These are phyloP conservation scores for Arabis hirsuta DNA, from an alignment of 345 rosid species.

Conservation along the genomic window DNA sequence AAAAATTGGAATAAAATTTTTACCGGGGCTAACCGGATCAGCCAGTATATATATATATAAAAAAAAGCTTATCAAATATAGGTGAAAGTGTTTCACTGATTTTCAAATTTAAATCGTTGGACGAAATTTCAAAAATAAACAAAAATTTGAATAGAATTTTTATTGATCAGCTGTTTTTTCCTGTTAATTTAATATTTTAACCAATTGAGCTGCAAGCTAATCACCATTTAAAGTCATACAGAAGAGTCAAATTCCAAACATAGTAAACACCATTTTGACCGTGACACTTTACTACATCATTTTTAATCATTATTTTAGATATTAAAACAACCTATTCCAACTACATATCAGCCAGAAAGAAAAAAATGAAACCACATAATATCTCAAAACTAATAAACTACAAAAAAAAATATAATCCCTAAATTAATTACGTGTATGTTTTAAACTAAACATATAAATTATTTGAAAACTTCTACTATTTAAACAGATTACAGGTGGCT, in stretches of 20 bases:
- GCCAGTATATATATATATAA: no score
- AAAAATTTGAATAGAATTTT: no score
- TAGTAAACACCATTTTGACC: neutral
- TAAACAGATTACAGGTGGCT: conserved; percentile 34
- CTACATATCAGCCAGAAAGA: neutral
- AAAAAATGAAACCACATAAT: conserved; percentile 25
- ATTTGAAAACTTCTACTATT: conserved; percentile 4
- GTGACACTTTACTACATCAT: neutral
- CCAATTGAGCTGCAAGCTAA: conserved; percentile 12
- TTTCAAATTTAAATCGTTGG: no score
- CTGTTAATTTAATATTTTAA: neutral
- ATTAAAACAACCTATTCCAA: conserved; percentile 2
- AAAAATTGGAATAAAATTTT: no score
- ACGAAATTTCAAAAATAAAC: no score
- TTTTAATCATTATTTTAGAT: conserved; percentile 8
- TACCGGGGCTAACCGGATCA: no score
- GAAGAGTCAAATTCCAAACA: neutral
- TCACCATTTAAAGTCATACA: conserved; percentile 7
- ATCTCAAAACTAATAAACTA: conserved; percentile 18
- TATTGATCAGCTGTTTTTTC: neutral
- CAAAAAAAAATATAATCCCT: neutral
- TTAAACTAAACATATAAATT: neutral
- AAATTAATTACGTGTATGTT: conserved; percentile 16
- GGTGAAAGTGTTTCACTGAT: no score
- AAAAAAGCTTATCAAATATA: no score